Percentiles rank a stretch among this genome's conserved stretches.
phyloP scores from a whole-genome alignment of 208 protist species.

The Trichomonas gallinae region DNA sequence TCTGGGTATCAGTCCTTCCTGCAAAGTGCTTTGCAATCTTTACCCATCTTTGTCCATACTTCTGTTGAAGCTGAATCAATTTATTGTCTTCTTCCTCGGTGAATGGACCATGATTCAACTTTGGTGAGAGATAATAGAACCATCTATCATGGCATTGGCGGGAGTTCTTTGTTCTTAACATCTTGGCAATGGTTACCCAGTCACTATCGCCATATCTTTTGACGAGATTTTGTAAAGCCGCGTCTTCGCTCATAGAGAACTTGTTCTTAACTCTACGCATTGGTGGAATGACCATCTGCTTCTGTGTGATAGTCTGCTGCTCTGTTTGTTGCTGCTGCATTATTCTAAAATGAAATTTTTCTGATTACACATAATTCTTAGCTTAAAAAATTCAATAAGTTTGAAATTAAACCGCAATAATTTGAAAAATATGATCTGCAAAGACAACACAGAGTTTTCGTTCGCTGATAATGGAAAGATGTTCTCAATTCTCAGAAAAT shows the following conservation, averaged over 20 bases:
- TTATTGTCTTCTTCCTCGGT: not conserved
- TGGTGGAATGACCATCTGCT: too few species aligned
- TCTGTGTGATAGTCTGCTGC: too few species aligned
- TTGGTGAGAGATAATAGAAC: not conserved
- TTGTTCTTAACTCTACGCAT: not conserved
- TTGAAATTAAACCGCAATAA: too few species aligned
- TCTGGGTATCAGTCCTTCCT: not conserved
- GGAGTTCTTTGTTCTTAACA: not conserved
- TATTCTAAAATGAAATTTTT: too few species aligned
- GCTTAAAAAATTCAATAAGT: too few species aligned
- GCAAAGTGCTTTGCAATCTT: not conserved
- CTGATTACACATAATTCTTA: too few species aligned
- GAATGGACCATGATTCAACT: not conserved
- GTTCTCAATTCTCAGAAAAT: too few species aligned
- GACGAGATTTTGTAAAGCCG: not conserved
- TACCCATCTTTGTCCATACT: not conserved
- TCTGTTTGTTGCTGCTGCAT: too few species aligned
- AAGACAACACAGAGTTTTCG: too few species aligned
- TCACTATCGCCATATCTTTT: not conserved
- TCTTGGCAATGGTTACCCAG: not conserved
- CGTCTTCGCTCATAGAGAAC: not conserved
- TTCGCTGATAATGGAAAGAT: too few species aligned
- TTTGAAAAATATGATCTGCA: too few species aligned
- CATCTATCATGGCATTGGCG: not conserved
- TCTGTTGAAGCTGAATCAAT: not conserved